These are phyloP conservation scores for Spizellomyces punctatus DNA, from an alignment of 192 early-diverging fungal genomes.

Conservation along the genomic window DNA sequence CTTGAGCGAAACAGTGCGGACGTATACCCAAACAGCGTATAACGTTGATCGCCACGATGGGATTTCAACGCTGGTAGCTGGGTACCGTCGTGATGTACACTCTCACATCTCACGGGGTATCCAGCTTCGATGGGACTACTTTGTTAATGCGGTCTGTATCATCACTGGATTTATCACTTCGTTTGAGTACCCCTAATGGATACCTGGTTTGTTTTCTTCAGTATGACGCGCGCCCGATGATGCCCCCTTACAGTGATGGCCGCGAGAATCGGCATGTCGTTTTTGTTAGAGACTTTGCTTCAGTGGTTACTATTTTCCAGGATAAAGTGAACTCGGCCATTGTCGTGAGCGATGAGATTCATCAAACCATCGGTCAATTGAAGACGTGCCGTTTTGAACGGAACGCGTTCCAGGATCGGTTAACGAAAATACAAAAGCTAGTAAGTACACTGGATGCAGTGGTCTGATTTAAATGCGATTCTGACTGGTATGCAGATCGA, in stretches of 20 bases:
- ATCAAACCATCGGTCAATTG: constrained; percentile 80
- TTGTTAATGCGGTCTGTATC: constrained; percentile 66
- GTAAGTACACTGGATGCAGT: constrained; percentile 29
- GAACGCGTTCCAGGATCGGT: constrained; percentile 63
- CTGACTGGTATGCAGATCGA: constrained; percentile 63
- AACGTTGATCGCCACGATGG: constrained; percentile 76
- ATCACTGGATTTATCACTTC: constrained; percentile 12
- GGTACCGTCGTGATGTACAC: constrained; percentile 95
- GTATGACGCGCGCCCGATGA: constrained; percentile 52
- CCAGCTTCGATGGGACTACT: constrained; percentile 89
- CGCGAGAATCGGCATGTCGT: constrained; percentile 85
- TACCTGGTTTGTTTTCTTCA: constrained; percentile 12
- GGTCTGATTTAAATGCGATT: neutral
- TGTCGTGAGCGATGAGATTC: constrained; percentile 80
- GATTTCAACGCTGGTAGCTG: constrained; percentile 81
- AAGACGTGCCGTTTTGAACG: constrained; percentile 75
- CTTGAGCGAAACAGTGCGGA: constrained; percentile 92
- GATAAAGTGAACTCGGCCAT: constrained; percentile 91
- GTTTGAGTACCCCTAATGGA: neutral
- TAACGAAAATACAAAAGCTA: constrained; percentile 85
- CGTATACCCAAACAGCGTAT: constrained; percentile 84
- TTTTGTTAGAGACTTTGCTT: constrained; percentile 95
- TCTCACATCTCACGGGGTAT: constrained; percentile 74
- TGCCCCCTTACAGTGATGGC: constrained; percentile 53
- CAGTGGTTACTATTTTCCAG: constrained; percentile 88